Evolutionary conservation across 345 rosid species (phyloP).

Genomic region (Moricandia moricandioides): DNA sequence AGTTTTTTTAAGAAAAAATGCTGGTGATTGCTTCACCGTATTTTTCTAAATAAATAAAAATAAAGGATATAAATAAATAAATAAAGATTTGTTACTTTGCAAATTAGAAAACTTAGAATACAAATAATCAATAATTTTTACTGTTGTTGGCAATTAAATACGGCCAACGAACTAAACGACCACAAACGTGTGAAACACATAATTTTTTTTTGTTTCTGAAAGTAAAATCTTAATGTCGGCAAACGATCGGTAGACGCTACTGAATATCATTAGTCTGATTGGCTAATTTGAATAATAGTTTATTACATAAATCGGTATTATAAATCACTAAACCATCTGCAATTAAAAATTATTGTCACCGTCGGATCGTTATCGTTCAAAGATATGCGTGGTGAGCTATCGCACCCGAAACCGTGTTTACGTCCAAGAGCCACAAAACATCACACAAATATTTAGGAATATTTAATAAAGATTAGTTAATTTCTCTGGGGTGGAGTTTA

Average conservation of each 20-base stretch:
- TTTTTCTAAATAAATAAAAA: background rate
- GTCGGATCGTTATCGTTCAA: constrained; percentile 13
- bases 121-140: background rate
- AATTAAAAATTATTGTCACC: constrained; percentile 2
- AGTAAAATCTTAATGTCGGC: constrained; percentile 26
- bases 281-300: background rate
- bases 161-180: constrained; percentile 33
- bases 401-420: constrained; percentile 38
- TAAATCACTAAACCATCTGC: constrained; percentile 15
- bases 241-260: constrained; percentile 3
- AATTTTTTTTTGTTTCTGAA: background rate
- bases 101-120: background rate
- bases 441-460: background rate
- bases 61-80: background rate
- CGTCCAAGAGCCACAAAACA: constrained; percentile 19
- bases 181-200: background rate
- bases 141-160: constrained; percentile 7
- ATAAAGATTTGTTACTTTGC: background rate
- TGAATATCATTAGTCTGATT: constrained; percentile 16
- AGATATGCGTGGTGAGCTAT: constrained; percentile 34
- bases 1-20: background rate
- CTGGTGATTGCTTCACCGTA: background rate
- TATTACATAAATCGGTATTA: background rate
- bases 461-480: background rate
- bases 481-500: constrained; percentile 11